These are phyloP conservation scores for Ephemerocybe angulata DNA, from an alignment of 768 basidiomycete genomes.

Conservation along the genomic window DNA sequence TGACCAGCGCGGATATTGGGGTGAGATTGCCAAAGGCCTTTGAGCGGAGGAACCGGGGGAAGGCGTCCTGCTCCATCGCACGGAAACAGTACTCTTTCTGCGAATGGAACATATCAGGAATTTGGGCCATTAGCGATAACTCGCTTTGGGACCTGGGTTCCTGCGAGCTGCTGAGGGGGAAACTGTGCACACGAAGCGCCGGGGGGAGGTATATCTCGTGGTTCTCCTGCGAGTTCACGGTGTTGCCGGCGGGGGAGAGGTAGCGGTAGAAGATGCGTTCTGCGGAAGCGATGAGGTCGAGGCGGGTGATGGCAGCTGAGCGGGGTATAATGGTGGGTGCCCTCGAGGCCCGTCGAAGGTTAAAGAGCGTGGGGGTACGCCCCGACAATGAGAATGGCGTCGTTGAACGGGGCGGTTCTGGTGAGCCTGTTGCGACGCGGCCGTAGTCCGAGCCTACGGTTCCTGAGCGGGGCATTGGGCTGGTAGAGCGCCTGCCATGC, in stretches of 20 bases:
- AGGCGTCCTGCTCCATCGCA: slow-evolving; percentile 93
- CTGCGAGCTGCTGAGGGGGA: slow-evolving; percentile 74
- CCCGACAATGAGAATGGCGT: slow-evolving; percentile 78
- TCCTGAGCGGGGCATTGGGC: slow-evolving; percentile 47
- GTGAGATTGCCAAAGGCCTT: slow-evolving; percentile 99
- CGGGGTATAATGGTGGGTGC: slow-evolving; percentile 95
- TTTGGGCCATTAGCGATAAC: slow-evolving; percentile 74
- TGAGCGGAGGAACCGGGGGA: slow-evolving; percentile 88
- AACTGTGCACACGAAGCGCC: slow-evolving; percentile 83
- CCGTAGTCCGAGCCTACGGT: slow-evolving; percentile 35
- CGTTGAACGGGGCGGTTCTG: slow-evolving; percentile 58
- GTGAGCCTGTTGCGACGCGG: slow-evolving; percentile 43
- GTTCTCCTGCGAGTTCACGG: slow-evolving; percentile 77
- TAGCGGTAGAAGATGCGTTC: slow-evolving; percentile 97
- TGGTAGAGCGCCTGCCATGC: slow-evolving; percentile 52
- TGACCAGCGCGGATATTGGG: slow-evolving; percentile 81
- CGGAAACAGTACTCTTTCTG: slow-evolving; percentile 98
- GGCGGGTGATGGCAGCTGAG: slow-evolving; percentile 82
- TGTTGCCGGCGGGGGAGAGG: slow-evolving; percentile 76
- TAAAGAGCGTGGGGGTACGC: slow-evolving; percentile 74
- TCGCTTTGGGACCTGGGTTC: slow-evolving; percentile 72
- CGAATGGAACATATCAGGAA: slow-evolving; percentile 94
- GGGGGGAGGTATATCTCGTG: slow-evolving; percentile 98
- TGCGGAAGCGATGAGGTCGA: slow-evolving; percentile 87
- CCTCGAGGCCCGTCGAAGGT: slow-evolving; percentile 72